Conservation (phyloP, 2,329 filamentous ascomycete genomes). For the Pseudogymnoascus sp. region DNA sequence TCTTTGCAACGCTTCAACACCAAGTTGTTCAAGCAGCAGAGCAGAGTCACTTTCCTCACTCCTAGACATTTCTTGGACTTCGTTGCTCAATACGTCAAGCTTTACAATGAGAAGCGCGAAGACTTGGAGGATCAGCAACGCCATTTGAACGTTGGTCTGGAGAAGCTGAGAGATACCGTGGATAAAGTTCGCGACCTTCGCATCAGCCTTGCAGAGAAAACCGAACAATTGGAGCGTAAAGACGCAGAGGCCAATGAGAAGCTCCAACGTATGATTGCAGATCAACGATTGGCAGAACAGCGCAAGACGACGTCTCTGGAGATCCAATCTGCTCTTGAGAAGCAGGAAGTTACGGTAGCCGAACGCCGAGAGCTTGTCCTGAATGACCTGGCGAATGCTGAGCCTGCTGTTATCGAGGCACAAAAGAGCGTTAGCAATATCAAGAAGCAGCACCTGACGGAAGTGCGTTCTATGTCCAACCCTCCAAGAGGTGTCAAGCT, state of each 20-base stretch:
- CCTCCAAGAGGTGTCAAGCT: conserved; percentile 86
- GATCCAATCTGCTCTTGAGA: conserved; percentile 78
- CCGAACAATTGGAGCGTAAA: conserved; percentile 85
- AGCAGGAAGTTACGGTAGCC: conserved; percentile 83
- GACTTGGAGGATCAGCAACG: conserved; percentile 97
- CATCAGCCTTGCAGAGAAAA: conserved; percentile 87
- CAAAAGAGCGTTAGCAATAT: conserved; percentile 97
- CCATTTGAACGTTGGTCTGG: conserved; percentile 94
- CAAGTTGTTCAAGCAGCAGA: conserved; percentile 84
- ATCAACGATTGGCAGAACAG: conserved; percentile 90
- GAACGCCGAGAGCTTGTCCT: conserved; percentile 76
- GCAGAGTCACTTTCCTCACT: conserved; percentile 85
- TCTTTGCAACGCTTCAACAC: conserved; percentile 85
- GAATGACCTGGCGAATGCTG: conserved; percentile 78
- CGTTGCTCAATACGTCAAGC: conserved; percentile 90
- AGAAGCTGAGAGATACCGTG: conserved; percentile 93
- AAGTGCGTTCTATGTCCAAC: conserved; percentile 94
- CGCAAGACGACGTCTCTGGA: conserved; percentile 81
- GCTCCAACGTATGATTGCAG: conserved; percentile 90
- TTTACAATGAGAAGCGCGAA: conserved; percentile 97
- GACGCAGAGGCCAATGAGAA: conserved; percentile 96
- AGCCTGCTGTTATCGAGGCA: conserved; percentile 87
- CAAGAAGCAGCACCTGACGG: conserved; percentile 91
- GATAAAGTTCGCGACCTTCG: conserved; percentile 93
- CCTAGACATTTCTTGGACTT: conserved; percentile 97